Percentiles rank a stretch among this genome's conserved stretches.
Conservation (phyloP, 2,329 filamentous ascomycete species). For the Nakataea oryzae region DNA sequence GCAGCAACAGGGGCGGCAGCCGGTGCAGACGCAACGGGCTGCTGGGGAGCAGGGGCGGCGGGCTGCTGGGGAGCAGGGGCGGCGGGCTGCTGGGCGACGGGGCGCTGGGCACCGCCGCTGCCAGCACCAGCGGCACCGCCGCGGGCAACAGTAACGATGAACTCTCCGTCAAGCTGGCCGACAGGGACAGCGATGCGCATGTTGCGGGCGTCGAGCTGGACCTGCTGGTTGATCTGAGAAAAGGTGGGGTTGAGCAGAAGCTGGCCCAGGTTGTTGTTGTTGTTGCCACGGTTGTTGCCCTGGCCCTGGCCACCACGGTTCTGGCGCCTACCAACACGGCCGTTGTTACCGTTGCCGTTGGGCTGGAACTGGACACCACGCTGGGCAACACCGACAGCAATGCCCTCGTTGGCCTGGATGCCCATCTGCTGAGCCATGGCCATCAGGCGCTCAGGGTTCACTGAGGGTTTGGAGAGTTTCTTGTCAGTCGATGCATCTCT, state of each 20-base stretch:
- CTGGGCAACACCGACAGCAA: conserved; percentile 1
- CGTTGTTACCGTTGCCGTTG: background rate
- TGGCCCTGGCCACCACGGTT: background rate
- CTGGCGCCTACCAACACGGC: too few relatives aligned
- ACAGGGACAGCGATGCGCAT: conserved; percentile 3
- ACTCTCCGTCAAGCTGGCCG: conserved; percentile 1
- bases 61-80: background rate
- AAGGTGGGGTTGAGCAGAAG: conserved; percentile 1
- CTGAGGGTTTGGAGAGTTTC: background rate
- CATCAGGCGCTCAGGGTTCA: conserved; percentile 2
- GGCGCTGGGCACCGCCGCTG: background rate
- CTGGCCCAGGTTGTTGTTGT: background rate
- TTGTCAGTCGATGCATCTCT: background rate
- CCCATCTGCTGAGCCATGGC: background rate
- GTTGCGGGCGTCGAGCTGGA: background rate
- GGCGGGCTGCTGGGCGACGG: background rate
- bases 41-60: background rate
- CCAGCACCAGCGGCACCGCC: background rate
- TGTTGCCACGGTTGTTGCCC: background rate
- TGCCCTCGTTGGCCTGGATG: background rate
- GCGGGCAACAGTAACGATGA: background rate
- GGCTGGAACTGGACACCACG: conserved; percentile 1
- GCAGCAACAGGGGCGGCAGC: background rate
- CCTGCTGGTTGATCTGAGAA: background rate
- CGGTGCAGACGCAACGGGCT: background rate